Conservation (phyloP, 2,329 filamentous ascomycete species). For the Diaporthe caulivora region DNA sequence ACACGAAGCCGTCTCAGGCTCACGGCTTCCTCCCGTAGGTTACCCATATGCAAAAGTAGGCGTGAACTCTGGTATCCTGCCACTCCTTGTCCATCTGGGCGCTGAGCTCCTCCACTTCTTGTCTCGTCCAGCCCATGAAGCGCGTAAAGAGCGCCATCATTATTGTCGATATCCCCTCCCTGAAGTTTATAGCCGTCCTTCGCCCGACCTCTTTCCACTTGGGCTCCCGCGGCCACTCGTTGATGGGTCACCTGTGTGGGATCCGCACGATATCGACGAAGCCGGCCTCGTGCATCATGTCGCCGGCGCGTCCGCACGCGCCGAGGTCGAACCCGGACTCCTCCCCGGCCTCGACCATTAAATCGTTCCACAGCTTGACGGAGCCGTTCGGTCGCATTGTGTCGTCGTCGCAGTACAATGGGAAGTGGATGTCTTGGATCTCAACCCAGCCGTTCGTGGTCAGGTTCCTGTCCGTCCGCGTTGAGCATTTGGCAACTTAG, state of each 20-base stretch:
- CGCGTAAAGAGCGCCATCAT: conserved; percentile 44
- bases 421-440: conserved; percentile 49
- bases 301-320: conserved; percentile 46
- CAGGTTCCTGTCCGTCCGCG: conserved; percentile 40
- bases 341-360: conserved; percentile 48
- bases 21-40: conserved; percentile 46
- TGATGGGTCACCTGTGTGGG: conserved; percentile 42
- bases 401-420: conserved; percentile 47
- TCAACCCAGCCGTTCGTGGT: conserved; percentile 44
- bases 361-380: conserved; percentile 46
- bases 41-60: conserved; percentile 47
- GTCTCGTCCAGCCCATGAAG: conserved; percentile 42
- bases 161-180: conserved; percentile 40
- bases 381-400: conserved; percentile 44
- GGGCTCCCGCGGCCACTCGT: conserved; percentile 43
- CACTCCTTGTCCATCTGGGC: conserved; percentile 45
- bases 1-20: too few relatives aligned
- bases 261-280: conserved; percentile 39
- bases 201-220: conserved; percentile 42
- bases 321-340: conserved; percentile 46
- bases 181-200: conserved; percentile 38
- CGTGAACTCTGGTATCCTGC: conserved; percentile 45
- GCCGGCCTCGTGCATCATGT: conserved; percentile 43
- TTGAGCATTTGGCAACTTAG: conserved; percentile 9
- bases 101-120: conserved; percentile 43